These are phyloP conservation scores for Lachancea fermentati DNA, from an alignment of 805 yeast genomes.

Conservation along the genomic window DNA sequence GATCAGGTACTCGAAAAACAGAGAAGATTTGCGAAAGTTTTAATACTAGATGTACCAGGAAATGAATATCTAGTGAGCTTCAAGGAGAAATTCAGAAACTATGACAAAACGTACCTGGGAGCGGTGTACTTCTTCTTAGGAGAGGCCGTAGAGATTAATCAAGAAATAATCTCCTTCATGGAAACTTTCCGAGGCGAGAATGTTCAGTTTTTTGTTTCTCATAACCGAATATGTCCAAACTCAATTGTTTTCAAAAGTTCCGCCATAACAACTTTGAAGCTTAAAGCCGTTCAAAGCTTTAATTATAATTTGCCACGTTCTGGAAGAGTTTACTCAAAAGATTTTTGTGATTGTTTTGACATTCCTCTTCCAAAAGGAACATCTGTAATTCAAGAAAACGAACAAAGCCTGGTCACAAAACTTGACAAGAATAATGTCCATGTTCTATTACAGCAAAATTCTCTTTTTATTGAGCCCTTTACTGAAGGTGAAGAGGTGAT, in stretches of 20 bases:
- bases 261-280: conserved; percentile 47
- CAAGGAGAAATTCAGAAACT: conserved; percentile 25
- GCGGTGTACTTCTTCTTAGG: conserved; percentile 77
- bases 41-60: conserved; percentile 72
- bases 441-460: conserved; percentile 17
- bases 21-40: conserved; percentile 50
- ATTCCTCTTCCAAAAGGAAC: conserved; percentile 26
- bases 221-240: conserved; percentile 57
- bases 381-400: conserved; percentile 21
- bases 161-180: conserved; percentile 45
- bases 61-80: conserved; percentile 37
- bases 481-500: conserved; percentile 13
- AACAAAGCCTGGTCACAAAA: conserved; percentile 11
- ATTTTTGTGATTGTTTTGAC: conserved; percentile 30
- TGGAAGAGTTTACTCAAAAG: conserved; percentile 24
- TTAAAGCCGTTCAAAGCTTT: conserved; percentile 46
- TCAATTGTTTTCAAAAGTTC: conserved; percentile 52
- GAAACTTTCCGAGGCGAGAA: conserved; percentile 43
- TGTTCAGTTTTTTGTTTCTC: conserved; percentile 67
- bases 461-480: conserved; percentile 20
- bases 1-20: conserved; percentile 67
- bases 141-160: conserved; percentile 43
- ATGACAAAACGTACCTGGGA: conserved; percentile 30
- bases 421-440: conserved; percentile 22
- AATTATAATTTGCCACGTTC: conserved; percentile 37